Base-by-base conservation (phyloP, 208 protist genomes). In the Crithidia sp. region DNA sequence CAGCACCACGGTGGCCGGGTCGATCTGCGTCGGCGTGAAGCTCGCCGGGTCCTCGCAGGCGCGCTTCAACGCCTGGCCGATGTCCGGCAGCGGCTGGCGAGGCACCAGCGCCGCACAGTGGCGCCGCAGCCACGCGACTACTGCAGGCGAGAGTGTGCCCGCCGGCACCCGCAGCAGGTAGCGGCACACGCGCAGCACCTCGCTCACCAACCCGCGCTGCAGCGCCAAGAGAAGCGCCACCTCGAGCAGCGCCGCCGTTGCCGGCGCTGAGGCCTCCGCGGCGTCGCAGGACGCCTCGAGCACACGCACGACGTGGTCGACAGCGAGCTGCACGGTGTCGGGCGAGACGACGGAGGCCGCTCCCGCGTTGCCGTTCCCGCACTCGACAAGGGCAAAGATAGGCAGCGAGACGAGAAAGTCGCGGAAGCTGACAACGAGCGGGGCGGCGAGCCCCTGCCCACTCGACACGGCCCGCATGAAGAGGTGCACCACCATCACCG, bases 401-500 rank as follows among this genome's bases (percentile, higher is more conserved):
- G 81, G 74, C 40, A 91, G 76, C 7, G 88, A 82, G 37, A 89
- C 79, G 13, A 96, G 77, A 70, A 93, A 94, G 58, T 92, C 88
- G 43, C 80, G 77, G 44, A 96, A 75, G 58, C 82, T 93, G 39
- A 74, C 16, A 39, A 94, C 78, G n/a, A 95, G 77, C 5, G 91
- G 84, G 9, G 83, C 66, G 37, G 83, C 86, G 54, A 94, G 65
- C 19, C 69, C 80, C 52, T 72, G 57, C 7, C 62, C 77, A 41
- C 56, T 61, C 40, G 75, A 72, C 28, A 63, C 64, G 28, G 76
- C 75, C 37, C 69, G 84, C 16, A 77, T 77, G 68, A 96, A 92
- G 54, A 95, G 81, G 69, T 94, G 88, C 61, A 92, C 81, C 37
- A 96, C 79, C 55, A 95, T 82, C 17, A 94, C 83, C 6, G 86